These are phyloP conservation scores for Dalbergia cochinchinensis DNA, from an alignment of 306 rosid species.

Conservation along the genomic window DNA sequence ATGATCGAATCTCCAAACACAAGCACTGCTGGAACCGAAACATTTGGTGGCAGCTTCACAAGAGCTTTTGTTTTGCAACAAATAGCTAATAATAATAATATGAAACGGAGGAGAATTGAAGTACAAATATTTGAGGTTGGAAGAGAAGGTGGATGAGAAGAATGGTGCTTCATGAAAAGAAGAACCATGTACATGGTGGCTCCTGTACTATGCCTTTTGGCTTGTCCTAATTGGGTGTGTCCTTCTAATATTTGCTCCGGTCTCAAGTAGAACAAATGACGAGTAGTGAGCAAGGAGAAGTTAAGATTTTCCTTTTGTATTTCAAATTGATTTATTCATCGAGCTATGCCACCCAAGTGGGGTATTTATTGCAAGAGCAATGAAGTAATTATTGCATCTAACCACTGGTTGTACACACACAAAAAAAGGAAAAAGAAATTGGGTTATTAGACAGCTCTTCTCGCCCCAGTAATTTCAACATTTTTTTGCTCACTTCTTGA, in stretches of 20 bases:
- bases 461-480: background rate
- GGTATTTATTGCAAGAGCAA: background rate
- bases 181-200: background rate
- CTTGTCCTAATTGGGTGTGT: too few relatives aligned
- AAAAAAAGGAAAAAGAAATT: too few relatives aligned
- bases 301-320: too few relatives aligned
- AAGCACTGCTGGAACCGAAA: conserved; percentile 58
- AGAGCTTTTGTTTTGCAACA: conserved; percentile 2
- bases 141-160: background rate
- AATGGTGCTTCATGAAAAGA: background rate
- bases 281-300: too few relatives aligned
- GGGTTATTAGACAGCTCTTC: background rate
- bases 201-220: too few relatives aligned
- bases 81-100: conserved; percentile 11
- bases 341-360: background rate
- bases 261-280: too few relatives aligned
- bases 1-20: conserved; percentile 78
- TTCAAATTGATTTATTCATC: too few relatives aligned
- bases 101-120: background rate
- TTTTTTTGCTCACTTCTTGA: too few relatives aligned
- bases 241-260: too few relatives aligned
- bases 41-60: conserved; percentile 50
- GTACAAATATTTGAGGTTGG: background rate
- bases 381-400: background rate
- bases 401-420: background rate